Evolutionary conservation across 75 land plant genomes (phyloP).

Genomic region (Adiantum capillusveneris): DNA sequence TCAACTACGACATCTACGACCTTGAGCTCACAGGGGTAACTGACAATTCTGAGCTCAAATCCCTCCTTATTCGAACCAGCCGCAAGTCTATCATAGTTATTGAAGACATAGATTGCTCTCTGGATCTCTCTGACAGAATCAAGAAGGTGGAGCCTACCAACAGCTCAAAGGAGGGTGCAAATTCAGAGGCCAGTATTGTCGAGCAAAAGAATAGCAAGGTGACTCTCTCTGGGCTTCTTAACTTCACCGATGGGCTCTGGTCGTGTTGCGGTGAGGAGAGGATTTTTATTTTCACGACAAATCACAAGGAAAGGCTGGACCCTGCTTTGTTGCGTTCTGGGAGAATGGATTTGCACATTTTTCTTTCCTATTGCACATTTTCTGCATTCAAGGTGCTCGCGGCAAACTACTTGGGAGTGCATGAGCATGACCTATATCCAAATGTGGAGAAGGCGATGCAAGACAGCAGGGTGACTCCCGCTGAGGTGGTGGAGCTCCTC

Average conservation of each 20-base stretch:
- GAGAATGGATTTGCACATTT: conserved; percentile 28
- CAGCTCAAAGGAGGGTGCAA: neutral
- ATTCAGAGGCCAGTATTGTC: neutral
- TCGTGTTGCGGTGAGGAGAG: conserved; percentile 28
- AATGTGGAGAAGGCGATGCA: neutral
- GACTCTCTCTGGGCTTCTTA: conserved; percentile 27
- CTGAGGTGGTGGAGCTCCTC: conserved; percentile 15
- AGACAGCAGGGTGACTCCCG: conserved; percentile 13
- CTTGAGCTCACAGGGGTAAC: conserved; percentile 53
- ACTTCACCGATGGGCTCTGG: conserved; percentile 29
- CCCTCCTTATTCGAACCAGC: conserved; percentile 48
- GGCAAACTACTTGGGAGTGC: conserved; percentile 9
- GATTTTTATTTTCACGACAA: conserved; percentile 25
- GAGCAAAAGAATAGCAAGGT: conserved; percentile 9
- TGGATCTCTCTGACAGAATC: conserved; percentile 39
- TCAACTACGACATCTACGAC: conserved; percentile 63
- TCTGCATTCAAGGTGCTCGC: conserved; percentile 22
- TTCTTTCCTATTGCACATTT: conserved; percentile 21
- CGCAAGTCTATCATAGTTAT: conserved; percentile 64
- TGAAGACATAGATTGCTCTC: conserved; percentile 73
- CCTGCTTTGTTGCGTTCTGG: conserved; percentile 22
- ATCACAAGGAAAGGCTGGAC: conserved; percentile 26
- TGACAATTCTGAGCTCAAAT: conserved; percentile 42
- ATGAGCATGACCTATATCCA: neutral
- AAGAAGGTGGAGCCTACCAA: conserved; percentile 10